Base-by-base conservation (phyloP, 352 stramenopile species). In the Phytophthora europaea region DNA sequence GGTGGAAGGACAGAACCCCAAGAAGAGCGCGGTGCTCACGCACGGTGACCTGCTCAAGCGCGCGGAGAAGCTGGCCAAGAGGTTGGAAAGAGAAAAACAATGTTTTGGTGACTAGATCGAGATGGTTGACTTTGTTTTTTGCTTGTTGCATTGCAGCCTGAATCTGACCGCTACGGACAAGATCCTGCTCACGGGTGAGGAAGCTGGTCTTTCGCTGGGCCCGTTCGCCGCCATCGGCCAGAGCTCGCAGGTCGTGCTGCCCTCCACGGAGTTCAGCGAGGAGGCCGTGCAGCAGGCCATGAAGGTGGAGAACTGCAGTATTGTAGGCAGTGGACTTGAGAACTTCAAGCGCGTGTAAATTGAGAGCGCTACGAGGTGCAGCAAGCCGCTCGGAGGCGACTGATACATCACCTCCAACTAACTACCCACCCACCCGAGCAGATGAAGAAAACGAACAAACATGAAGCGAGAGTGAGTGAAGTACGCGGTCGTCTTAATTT, bases 281-380 rank as follows among this genome's bases (percentile, higher is more conserved):
- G 82, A 93, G 54, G 86, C 89, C 26, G 74, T 95, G 53, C 69
- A 91, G 77, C 80, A 95, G 75, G 88, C 89, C 48, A 78, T 91
- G 43, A 87, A 94, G 79, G 57, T 93, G 55, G 90, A 97, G 67
- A 63, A 84, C 69, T 93, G 85, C 77, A 96, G 67, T 78, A 80
- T 97, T 65, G 79, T 95, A 73, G 89, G 88, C 70, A 88, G 85
- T 65, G 85, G 85, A 34, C 81, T 87, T 38, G 67, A 88, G 60
- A 84, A 91, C 75, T 95, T 94, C 79, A 94, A 94, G 85, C 88
- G 90, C 68, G 81, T 95, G 66, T 94, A 92, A 93, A 58, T 55
- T 78, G 38, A 61, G 58, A 36, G 33, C 54, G 65, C 26, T 60
- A 56, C 7, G 26, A 69, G 57, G 31, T 40, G 22, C 55, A 40